Evolutionary conservation across 163 green algal species (phyloP).

Genomic region (Scenedesmus sp.): DNA sequence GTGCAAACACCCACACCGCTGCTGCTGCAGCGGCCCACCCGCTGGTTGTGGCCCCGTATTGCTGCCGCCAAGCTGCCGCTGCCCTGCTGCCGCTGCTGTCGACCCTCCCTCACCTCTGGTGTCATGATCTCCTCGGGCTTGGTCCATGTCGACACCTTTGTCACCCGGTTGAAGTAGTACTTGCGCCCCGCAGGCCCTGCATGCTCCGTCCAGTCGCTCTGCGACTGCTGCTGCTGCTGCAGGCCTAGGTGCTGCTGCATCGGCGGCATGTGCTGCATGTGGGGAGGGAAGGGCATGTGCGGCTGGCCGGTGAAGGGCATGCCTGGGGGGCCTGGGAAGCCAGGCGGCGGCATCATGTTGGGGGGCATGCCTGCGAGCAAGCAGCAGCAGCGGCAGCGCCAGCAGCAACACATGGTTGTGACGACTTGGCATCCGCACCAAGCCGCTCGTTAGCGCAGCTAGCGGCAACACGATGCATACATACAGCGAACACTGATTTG

Average conservation of each 20-base stretch:
- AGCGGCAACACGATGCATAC: not conserved
- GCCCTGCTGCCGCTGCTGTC: not conserved
- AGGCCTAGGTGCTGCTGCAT: not conserved
- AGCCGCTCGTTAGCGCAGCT: not conserved
- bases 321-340: not conserved
- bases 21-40: not conserved
- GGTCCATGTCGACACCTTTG: conserved; percentile 83
- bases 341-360: not conserved
- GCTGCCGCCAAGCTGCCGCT: not conserved
- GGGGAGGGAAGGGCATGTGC: conserved; percentile 12
- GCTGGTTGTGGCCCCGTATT: not conserved
- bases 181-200: conserved; percentile 85
- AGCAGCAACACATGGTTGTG: not conserved
- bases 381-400: not conserved
- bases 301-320: conserved; percentile 7
- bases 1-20: not conserved
- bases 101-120: conserved; percentile 38
- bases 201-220: conserved; percentile 86
- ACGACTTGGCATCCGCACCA: not conserved
- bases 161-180: conserved; percentile 93
- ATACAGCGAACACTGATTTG: too few relatives aligned
- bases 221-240: not conserved
- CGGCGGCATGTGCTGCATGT: conserved; percentile 2
- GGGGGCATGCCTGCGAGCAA: not conserved
- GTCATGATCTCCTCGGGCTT: conserved; percentile 84